Evolutionary conservation across 441 rosid species (phyloP).

Genomic region (Theobroma grandiflorum): DNA sequence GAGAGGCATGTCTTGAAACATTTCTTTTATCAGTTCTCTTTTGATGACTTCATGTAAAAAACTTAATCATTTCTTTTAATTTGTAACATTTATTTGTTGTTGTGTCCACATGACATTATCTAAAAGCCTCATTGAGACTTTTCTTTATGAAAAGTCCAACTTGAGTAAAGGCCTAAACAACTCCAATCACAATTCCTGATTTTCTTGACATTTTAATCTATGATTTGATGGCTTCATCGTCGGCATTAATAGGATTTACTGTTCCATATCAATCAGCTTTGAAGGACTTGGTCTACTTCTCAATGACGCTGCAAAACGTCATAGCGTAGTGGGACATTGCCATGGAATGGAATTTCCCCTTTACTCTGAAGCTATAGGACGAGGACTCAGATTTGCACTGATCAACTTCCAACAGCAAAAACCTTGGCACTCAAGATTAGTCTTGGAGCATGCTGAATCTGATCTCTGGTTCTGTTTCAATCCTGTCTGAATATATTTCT

Average conservation of each 20-base stretch:
- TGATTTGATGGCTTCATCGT: neutral
- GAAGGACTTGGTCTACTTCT: neutral
- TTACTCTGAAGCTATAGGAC: neutral
- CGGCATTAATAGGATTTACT: neutral
- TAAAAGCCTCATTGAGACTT: neutral
- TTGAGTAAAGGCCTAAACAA: neutral
- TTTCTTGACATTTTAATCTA: neutral
- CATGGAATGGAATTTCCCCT: neutral
- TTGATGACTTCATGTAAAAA: too few species aligned
- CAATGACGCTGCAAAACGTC: neutral
- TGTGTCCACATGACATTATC: too few species aligned
- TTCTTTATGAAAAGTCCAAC: neutral
- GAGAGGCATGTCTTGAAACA: too few species aligned
- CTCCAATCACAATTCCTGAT: neutral
- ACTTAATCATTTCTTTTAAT: too few species aligned
- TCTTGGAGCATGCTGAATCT: neutral
- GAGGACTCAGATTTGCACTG: neutral
- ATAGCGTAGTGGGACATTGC: conserved; percentile 1
- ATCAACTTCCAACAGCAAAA: neutral
- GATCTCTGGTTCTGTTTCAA: neutral
- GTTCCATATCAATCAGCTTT: neutral
- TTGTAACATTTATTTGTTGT: too few species aligned
- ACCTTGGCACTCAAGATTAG: neutral
- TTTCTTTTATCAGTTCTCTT: too few species aligned
- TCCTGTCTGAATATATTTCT: neutral